Base-by-base conservation (phyloP, 163 green algal species). In the Chlorella variabilis region DNA sequence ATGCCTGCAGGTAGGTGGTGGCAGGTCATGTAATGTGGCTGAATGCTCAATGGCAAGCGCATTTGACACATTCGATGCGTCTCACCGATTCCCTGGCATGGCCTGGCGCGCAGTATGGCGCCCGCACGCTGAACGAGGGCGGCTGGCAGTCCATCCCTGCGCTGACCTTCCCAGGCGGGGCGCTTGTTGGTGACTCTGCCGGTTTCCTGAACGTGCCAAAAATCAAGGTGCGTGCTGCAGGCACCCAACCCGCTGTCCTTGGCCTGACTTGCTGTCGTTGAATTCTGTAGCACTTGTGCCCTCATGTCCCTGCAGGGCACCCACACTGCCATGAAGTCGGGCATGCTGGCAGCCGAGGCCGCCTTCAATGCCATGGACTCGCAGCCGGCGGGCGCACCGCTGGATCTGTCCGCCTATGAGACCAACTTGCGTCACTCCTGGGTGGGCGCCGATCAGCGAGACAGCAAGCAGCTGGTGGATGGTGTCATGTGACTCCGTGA, bases 181-280 rank as follows among this genome's bases (percentile, higher is more conserved):
- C 94, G 1, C 90, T 99, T 0, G 83, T 98, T 1, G 96, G 94
- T 13, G 98, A 95, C 84, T 87, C 88, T 29, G 96, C 94, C 0
- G 96, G 96, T 61, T 97, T 98, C 80, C 86, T 99, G 25, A 98
- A 98, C 78, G 94, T 97, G 23, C 88, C 94, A 41, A 98, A 96
- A 80, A 98, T 98, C 83, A 98, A 98, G 90, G 87, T 79, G 41
- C 1, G 34, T 49, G 34, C 17, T 18, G 34, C 21, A 11, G 18
- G 54, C 54, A 63, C 54, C 23, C 23, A 6, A 29, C 18, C 18
- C 23, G 23, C 54, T 63, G 54, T 15, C 23, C 23, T 9, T 29
- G 8, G 18, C 45, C 45, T 23, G 15, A 15, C 11, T 54, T 54
- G 45, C 11, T 54, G 45, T 54, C 45, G n/a, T n/a, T n/a, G n/a